These are phyloP conservation scores for Ustilago sp. DNA, from an alignment of 1,284 basidiomycete genomes.

Conservation along the genomic window DNA sequence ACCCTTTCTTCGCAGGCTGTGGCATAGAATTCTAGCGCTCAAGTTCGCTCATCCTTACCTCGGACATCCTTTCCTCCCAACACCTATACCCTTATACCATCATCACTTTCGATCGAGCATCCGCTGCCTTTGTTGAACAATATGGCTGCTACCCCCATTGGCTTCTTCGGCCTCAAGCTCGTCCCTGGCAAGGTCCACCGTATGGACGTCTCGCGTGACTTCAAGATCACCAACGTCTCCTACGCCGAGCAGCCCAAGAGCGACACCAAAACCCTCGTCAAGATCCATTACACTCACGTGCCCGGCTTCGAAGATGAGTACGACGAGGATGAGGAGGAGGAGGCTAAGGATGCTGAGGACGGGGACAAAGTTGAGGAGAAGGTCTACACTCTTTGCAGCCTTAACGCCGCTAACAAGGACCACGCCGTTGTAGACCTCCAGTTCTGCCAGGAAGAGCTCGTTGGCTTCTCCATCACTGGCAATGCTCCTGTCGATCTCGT, in stretches of 20 bases:
- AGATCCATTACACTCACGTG: conserved; percentile 76
- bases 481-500: conserved; percentile 87
- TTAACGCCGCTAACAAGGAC: conserved; percentile 76
- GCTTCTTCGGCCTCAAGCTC: conserved; percentile 70
- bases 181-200: conserved; percentile 76
- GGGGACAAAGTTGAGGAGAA: conserved; percentile 70
- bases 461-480: conserved; percentile 80
- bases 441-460: conserved; percentile 77
- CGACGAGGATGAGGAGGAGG: conserved; percentile 71
- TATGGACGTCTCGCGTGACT: conserved; percentile 77
- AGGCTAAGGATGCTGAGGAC: conserved; percentile 69
- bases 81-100: not conserved
- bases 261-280: conserved; percentile 78
- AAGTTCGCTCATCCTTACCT: not conserved
- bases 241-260: conserved; percentile 79
- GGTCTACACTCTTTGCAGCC: conserved; percentile 71
- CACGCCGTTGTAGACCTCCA: conserved; percentile 75
- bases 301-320: conserved; percentile 71
- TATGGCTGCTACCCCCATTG: conserved; percentile 62
- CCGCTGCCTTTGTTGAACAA: conserved; percentile 1
- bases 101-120: conserved; percentile 3
- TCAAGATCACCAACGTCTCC: conserved; percentile 82
- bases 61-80: not conserved
- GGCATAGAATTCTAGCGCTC: conserved; percentile 6
- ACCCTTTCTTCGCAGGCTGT: conserved; percentile 1